phyloP scores from a whole-genome alignment of 148 eudicot genomes.

The Cornus controversa region DNA sequence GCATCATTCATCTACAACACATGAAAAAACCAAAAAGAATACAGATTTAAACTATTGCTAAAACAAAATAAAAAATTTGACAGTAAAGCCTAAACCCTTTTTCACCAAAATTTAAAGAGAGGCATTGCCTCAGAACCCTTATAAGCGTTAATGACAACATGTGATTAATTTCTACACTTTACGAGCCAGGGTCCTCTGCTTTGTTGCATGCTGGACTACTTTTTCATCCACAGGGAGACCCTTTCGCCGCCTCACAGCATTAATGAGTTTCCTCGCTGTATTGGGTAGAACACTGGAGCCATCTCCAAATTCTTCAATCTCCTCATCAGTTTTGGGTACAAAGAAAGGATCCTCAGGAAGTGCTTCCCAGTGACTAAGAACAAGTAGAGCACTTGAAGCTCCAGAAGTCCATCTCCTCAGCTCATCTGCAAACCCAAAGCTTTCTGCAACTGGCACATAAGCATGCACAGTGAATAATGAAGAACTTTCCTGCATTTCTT shows the following conservation, averaged over 20 bases:
- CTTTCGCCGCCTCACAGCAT: conserved; percentile 82
- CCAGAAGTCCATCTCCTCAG: conserved; percentile 85
- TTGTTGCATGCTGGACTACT: conserved; percentile 90
- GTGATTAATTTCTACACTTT: conserved; percentile 54
- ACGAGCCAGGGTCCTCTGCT: conserved; percentile 86
- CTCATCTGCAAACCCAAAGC: conserved; percentile 94
- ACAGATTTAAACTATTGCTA: not conserved
- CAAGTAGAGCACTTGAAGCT: conserved; percentile 89
- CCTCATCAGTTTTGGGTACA: conserved; percentile 94
- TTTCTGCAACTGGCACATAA: conserved; percentile 83
- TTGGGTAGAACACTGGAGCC: conserved; percentile 76
- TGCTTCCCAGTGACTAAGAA: conserved; percentile 90
- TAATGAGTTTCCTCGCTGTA: conserved; percentile 85
- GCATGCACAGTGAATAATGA: conserved; percentile 87
- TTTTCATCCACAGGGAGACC: conserved; percentile 95
- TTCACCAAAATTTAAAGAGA: not conserved
- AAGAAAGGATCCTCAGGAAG: conserved; percentile 87
- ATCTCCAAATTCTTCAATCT: conserved; percentile 92
- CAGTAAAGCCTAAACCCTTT: not conserved
- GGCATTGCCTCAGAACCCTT: not conserved
- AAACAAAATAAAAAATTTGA: not conserved
- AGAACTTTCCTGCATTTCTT: conserved; percentile 96
- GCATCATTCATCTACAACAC: not conserved
- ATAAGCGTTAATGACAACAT: not conserved
- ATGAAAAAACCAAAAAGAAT: not conserved